Base-by-base conservation (phyloP, 2,329 filamentous ascomycete species). In the Penicillium sp. region DNA sequence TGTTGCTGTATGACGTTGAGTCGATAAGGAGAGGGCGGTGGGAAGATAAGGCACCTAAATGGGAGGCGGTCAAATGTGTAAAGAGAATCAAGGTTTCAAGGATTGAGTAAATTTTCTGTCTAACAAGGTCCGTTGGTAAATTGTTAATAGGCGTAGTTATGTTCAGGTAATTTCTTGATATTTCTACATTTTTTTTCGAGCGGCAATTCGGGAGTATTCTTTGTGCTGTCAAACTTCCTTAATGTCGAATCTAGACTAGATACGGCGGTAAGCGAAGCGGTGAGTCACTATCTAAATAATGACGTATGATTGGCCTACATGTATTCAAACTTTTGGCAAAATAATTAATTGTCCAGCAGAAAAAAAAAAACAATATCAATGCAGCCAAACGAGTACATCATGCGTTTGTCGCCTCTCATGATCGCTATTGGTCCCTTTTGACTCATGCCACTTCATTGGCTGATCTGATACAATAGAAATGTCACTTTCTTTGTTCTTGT, bases 361-460 rank as follows among this genome's bases (percentile, higher is more conserved):
- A 46, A 31, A 48, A 48, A 48, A 40, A 51, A 33, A 42, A 41
- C 32, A 40, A 34, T 39, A 6, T 15, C 15, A 13, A 34, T 9
- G 13, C 8, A 41, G 15, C 9, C 4, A 15, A 45, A 7, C 24
- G 17, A 46, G 28, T 19, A 19, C 13, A 32, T 26, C 21, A 29
- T 37, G 24, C 17, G 24, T 26, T 29, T 34, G 35, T 29, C 9
- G 10, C 17, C 13, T 43, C 24, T 29, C 37, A 31, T 37, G 39
- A 43, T 24, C 13, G 6, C 3, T 29, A 48, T 37, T 43, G 39
- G 37, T 24, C 13, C 10, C 2, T 46, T 32, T 40, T 39, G 24
- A n/a, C 17, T 6, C 13, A n/a, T 34, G 33, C n/a, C 31, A 31
- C 10, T 6, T 8, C 15, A 40, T 45, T 40, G 15, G 5, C n/a